Evolutionary conservation across 2,329 filamentous ascomycete species (phyloP).

Genomic region (Nannizziopsis barbatae): DNA sequence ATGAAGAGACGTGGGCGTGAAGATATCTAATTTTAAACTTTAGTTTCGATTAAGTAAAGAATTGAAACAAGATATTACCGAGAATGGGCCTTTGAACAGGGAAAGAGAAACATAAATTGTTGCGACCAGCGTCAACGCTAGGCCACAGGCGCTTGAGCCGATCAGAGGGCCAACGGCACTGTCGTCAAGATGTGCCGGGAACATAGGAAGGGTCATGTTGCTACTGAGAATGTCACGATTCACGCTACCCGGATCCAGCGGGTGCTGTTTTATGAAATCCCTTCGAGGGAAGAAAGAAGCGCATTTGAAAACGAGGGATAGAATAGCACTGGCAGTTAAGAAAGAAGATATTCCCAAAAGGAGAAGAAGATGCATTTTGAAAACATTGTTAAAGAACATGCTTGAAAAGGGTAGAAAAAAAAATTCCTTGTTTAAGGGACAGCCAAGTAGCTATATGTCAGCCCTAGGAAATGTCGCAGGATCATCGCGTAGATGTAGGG

Average conservation of each 20-base stretch:
- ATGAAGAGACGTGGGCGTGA: background rate
- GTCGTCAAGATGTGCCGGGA: background rate
- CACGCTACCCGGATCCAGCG: background rate
- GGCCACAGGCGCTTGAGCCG: background rate
- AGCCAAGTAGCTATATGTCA: background rate
- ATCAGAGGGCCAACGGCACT: background rate
- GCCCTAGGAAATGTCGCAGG: too few species aligned
- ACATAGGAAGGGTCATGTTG: background rate
- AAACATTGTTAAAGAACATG: background rate
- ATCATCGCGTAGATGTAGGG: too few species aligned
- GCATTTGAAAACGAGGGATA: slow-evolving; percentile 1
- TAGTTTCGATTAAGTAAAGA: background rate
- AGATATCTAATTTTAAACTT: background rate
- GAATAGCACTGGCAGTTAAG: background rate
- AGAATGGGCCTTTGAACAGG: background rate
- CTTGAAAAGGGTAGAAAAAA: background rate
- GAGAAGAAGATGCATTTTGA: background rate
- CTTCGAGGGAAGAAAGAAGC: slow-evolving; percentile 1
- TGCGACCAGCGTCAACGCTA: background rate
- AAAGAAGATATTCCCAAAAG: background rate
- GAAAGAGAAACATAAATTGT: background rate
- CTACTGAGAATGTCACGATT: background rate
- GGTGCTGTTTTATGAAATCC: background rate
- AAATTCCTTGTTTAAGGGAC: background rate
- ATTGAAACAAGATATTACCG: background rate